Evolutionary conservation across 2,329 filamentous ascomycete species (phyloP).

Genomic region (Ceratocystis diversiconidia): DNA sequence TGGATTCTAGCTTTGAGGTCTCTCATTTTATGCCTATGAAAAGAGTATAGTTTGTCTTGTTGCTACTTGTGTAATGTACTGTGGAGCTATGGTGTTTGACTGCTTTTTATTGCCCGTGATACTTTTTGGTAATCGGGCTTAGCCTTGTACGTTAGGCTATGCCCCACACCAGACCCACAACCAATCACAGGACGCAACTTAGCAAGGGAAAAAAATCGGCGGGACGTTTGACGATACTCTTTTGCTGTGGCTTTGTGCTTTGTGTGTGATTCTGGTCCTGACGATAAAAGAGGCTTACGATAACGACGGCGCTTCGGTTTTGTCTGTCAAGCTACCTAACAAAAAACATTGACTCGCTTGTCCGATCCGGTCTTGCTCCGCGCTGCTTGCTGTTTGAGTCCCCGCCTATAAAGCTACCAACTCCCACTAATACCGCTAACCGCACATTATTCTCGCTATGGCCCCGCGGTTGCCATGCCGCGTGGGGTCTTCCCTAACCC

Average conservation of each 20-base stretch:
- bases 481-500: slow-evolving; percentile 9
- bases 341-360: not conserved
- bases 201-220: slow-evolving; percentile 3
- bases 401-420: not conserved
- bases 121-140: not conserved
- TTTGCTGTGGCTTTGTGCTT: slow-evolving; percentile 1
- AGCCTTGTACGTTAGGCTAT: slow-evolving; percentile 7
- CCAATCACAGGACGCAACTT: slow-evolving; percentile 8
- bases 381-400: not conserved
- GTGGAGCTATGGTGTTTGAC: not conserved
- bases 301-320: not conserved
- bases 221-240: not conserved
- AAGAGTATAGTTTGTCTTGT: not conserved
- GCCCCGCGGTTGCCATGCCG: slow-evolving; percentile 15
- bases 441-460: slow-evolving; percentile 3
- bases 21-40: not conserved
- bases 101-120: not conserved
- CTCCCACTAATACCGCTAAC: not conserved
- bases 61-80: not conserved
- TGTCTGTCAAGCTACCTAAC: not conserved
- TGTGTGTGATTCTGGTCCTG: not conserved
- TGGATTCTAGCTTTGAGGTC: not conserved
- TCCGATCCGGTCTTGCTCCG: not conserved
- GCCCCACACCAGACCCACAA: slow-evolving; percentile 5
- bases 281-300: not conserved